Percentiles rank a stretch among this genome's conserved stretches.
These are phyloP conservation scores for Coemansia sp. DNA, from an alignment of 192 early-diverging fungal species.

Conservation along the genomic window DNA sequence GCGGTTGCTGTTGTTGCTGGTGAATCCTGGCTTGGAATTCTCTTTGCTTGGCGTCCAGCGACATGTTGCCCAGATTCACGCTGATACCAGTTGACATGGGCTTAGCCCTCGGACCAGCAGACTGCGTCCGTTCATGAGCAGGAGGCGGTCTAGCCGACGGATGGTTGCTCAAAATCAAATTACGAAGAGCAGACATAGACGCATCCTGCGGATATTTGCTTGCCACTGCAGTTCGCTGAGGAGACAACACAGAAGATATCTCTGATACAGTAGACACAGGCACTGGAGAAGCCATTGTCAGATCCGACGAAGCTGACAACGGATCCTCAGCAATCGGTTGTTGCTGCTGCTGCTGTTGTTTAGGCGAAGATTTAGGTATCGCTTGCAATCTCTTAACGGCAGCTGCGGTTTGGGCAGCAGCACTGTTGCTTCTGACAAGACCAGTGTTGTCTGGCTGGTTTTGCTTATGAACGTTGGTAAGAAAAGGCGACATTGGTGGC, in stretches of 20 bases:
- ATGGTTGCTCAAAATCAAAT: slow-evolving; percentile 39
- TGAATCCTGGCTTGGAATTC: neutral
- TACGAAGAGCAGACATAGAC: slow-evolving; percentile 42
- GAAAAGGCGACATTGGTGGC: slow-evolving; percentile 46
- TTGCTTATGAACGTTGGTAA: slow-evolving; percentile 32
- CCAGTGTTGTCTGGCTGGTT: neutral
- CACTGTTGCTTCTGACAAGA: slow-evolving; percentile 44
- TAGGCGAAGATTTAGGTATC: slow-evolving; percentile 16
- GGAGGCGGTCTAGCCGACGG: slow-evolving; percentile 22
- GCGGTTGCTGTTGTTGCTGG: neutral
- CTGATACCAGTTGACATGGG: slow-evolving; percentile 11
- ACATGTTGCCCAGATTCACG: slow-evolving; percentile 17
- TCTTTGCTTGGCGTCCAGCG: slow-evolving; percentile 25
- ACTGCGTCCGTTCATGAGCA: slow-evolving; percentile 7
- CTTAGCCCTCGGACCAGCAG: slow-evolving; percentile 14
- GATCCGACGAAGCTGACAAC: slow-evolving; percentile 3
- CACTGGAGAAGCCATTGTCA: slow-evolving; percentile 21
- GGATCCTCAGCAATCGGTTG: neutral
- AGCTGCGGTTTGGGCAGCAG: slow-evolving; percentile 44
- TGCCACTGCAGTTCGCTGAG: slow-evolving; percentile 10
- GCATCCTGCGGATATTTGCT: slow-evolving; percentile 13
- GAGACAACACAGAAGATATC: slow-evolving; percentile 9
- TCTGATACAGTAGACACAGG: slow-evolving; percentile 4
- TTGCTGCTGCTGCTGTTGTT: too few relatives aligned
- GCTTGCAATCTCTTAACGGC: slow-evolving; percentile 46